Conservation (phyloP, 75 land plant species). For the Sequoiadendron giganteum region DNA sequence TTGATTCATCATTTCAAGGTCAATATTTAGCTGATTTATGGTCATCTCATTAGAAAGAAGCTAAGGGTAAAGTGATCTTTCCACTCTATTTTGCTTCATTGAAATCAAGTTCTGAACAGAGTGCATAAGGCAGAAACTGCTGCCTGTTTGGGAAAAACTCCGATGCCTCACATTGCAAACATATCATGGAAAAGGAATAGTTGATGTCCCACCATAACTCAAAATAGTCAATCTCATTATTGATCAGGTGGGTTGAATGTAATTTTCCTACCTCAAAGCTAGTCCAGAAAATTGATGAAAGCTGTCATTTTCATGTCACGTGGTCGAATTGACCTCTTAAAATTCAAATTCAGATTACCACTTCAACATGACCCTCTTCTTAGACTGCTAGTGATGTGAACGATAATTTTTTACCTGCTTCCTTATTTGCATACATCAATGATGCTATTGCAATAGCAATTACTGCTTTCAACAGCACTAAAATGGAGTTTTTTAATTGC, state of each 20-base stretch:
- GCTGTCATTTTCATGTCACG: neutral
- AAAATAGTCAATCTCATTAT: conserved; percentile 65
- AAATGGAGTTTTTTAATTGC: conserved; percentile 51
- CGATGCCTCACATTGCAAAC: conserved; percentile 62
- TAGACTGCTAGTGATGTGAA: conserved; percentile 73
- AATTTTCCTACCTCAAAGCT: conserved; percentile 33
- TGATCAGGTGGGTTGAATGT: conserved; percentile 81
- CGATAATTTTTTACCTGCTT: conserved; percentile 47
- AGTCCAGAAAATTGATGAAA: neutral
- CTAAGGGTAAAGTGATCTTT: conserved; percentile 63
- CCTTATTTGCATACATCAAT: conserved; percentile 14
- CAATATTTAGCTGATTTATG: conserved; percentile 53
- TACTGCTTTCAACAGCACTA: conserved; percentile 56
- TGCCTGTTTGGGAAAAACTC: conserved; percentile 86
- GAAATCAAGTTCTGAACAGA: conserved; percentile 73
- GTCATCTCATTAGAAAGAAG: conserved; percentile 81
- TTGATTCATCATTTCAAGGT: conserved; percentile 91
- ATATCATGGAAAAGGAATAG: conserved; percentile 77
- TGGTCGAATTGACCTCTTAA: neutral
- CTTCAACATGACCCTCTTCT: conserved; percentile 23
- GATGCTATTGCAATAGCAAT: conserved; percentile 57
- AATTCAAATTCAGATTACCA: neutral
- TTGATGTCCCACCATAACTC: conserved; percentile 88
- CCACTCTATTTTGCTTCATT: conserved; percentile 87
- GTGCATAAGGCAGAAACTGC: conserved; percentile 84